phyloP scores from a whole-genome alignment of 139 green algal species.

The Diplosphaera chodatii region DNA sequence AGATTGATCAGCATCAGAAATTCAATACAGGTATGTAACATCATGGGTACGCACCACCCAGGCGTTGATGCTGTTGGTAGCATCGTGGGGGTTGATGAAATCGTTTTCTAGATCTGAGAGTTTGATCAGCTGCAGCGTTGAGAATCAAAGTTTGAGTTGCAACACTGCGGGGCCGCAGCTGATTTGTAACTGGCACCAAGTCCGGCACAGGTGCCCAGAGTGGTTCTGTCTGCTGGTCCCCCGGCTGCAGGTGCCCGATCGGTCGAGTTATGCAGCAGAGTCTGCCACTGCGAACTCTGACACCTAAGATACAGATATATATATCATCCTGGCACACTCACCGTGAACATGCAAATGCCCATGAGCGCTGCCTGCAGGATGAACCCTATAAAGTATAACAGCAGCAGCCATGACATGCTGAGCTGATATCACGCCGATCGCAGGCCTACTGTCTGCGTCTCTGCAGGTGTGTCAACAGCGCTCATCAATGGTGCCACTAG shows the following conservation, averaged over 20 bases:
- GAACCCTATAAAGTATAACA: slow-evolving; percentile 45
- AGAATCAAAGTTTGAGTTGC: neutral
- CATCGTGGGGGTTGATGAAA: slow-evolving; percentile 82
- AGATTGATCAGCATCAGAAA: neutral
- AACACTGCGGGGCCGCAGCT: neutral
- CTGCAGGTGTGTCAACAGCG: too few relatives aligned
- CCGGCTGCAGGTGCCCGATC: too few relatives aligned
- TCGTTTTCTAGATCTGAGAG: slow-evolving; percentile 81
- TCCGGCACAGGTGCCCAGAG: too few relatives aligned
- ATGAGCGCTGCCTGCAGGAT: slow-evolving; percentile 51
- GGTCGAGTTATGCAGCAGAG: neutral
- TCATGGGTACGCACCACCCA: slow-evolving; percentile 46
- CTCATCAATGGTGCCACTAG: too few relatives aligned
- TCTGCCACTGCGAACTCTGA: neutral
- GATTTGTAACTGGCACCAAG: too few relatives aligned
- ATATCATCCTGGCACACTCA: slow-evolving; percentile 12
- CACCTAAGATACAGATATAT: too few relatives aligned
- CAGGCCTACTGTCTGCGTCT: too few relatives aligned
- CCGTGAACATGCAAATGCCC: slow-evolving; percentile 58
- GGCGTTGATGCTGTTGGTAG: slow-evolving; percentile 56
- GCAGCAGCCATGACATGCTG: slow-evolving; percentile 1
- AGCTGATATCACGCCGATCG: too few relatives aligned
- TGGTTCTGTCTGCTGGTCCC: too few relatives aligned
- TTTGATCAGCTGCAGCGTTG: slow-evolving; percentile 52
- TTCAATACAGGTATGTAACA: neutral